Evolutionary conservation across 495 filamentous ascomycete species (phyloP).

Genomic region (Penicillium ucsense): DNA sequence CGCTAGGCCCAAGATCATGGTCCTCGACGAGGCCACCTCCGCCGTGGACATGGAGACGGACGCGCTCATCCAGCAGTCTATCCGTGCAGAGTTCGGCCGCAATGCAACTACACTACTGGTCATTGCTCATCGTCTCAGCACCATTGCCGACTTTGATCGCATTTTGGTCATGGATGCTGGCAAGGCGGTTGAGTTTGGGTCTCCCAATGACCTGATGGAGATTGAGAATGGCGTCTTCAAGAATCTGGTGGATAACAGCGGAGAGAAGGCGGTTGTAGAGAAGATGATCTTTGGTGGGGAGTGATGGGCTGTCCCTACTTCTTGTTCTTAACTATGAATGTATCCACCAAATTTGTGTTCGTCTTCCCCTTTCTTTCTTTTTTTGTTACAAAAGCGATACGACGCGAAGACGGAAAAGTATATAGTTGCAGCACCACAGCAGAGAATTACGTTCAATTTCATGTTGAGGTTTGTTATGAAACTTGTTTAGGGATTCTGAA

Average conservation of each 20-base stretch:
- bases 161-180: constrained; percentile 78
- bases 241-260: constrained; percentile 66
- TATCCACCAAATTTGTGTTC: neutral
- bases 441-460: no score
- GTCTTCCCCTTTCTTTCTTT: neutral
- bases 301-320: neutral
- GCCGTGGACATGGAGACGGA: constrained; percentile 87
- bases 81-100: constrained; percentile 64
- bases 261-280: constrained; percentile 54
- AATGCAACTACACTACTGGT: constrained; percentile 69
- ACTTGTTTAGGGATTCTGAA: no score
- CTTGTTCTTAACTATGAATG: neutral
- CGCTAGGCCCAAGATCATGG: constrained; percentile 68
- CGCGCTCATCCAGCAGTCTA: constrained; percentile 68
- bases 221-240: constrained; percentile 49
- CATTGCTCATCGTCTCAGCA: constrained; percentile 80
- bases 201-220: constrained; percentile 57
- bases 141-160: constrained; percentile 76
- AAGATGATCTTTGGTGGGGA: constrained; percentile 34
- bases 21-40: constrained; percentile 83
- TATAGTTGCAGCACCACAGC: no score
- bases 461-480: no score
- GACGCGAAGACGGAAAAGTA: no score
- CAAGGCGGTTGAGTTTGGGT: constrained; percentile 61
- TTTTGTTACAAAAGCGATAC: neutral